Conservation (phyloP, 139 green algal species). For the Astrephomene gubernaculifera region DNA sequence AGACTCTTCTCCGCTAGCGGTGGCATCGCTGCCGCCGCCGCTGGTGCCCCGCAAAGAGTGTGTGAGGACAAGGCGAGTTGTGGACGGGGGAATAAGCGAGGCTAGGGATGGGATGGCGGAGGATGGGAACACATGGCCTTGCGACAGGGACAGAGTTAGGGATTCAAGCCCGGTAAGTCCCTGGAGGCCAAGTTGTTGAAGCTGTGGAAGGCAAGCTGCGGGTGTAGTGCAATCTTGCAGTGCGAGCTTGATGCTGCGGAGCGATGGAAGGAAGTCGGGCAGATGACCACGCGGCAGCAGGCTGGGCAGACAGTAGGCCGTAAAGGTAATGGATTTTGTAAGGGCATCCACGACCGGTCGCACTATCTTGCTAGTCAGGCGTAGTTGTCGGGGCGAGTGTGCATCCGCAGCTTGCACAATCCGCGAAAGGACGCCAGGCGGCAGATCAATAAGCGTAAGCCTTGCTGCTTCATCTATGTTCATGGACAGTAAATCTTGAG, state of each 20-base stretch:
- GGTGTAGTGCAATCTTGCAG: not conserved
- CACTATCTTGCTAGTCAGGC: not conserved
- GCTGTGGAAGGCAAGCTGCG: not conserved
- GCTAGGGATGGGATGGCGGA: not conserved
- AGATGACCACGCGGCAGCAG: not conserved
- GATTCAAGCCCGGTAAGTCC: not conserved
- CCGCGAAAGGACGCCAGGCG: slow-evolving; percentile 8
- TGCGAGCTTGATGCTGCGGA: not conserved
- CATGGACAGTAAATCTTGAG: too few species aligned
- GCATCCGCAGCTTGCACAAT: not conserved
- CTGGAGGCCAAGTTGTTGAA: not conserved
- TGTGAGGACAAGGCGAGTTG: not conserved
- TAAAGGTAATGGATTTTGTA: not conserved
- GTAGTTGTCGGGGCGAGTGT: not conserved
- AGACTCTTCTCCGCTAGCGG: not conserved
- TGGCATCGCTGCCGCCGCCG: not conserved
- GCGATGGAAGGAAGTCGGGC: not conserved
- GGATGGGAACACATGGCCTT: not conserved
- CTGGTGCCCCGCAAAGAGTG: not conserved
- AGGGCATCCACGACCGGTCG: slow-evolving; percentile 9
- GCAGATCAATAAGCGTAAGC: too few species aligned
- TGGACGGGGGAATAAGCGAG: not conserved
- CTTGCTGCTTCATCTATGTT: too few species aligned
- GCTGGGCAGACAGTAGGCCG: not conserved
- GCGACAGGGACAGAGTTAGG: not conserved